A percentile compares a stretch with the other conserved stretches of the same genome.
These are phyloP conservation scores for Auricularia sp. DNA, from an alignment of 768 basidiomycete genomes.

Conservation along the genomic window DNA sequence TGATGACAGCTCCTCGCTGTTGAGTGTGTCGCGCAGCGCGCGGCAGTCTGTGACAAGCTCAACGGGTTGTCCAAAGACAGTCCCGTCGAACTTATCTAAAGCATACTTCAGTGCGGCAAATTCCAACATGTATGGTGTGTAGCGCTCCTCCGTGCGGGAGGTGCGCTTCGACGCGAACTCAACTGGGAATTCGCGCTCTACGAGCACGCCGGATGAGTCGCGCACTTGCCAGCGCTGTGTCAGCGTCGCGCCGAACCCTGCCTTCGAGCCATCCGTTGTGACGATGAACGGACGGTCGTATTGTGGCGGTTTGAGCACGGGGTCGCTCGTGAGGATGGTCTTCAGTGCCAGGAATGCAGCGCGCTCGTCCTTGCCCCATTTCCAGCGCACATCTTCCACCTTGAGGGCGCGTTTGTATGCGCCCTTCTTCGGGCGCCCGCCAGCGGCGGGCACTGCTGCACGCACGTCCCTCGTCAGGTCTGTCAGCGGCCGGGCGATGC, in stretches of 20 bases:
- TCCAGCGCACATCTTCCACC: slow-evolving; percentile 11
- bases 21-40: slow-evolving; percentile 21
- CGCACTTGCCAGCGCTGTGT: slow-evolving; percentile 16
- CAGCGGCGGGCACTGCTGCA: slow-evolving; percentile 9
- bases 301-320: slow-evolving; percentile 21
- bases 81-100: slow-evolving; percentile 18
- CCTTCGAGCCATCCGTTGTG: slow-evolving; percentile 25
- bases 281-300: slow-evolving; percentile 28
- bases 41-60: slow-evolving; percentile 30
- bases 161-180: slow-evolving; percentile 21
- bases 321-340: slow-evolving; percentile 20
- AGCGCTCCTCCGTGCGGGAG: no score
- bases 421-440: slow-evolving; percentile 10
- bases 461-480: slow-evolving; percentile 15
- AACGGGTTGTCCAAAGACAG: slow-evolving; percentile 8
- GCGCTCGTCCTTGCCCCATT: slow-evolving; percentile 13
- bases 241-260: slow-evolving; percentile 25
- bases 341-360: slow-evolving; percentile 25
- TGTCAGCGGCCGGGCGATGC: slow-evolving; percentile 21
- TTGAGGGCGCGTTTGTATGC: slow-evolving; percentile 19
- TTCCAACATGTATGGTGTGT: no score
- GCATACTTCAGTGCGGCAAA: background rate
- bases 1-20: slow-evolving; percentile 9
- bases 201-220: slow-evolving; percentile 14
- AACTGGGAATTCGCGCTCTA: slow-evolving; percentile 19